Evolutionary conservation across 805 yeast species (phyloP), one percentile per base, ranked within the genome.

Genomic region (Metschnikowia continentalis): DNA sequence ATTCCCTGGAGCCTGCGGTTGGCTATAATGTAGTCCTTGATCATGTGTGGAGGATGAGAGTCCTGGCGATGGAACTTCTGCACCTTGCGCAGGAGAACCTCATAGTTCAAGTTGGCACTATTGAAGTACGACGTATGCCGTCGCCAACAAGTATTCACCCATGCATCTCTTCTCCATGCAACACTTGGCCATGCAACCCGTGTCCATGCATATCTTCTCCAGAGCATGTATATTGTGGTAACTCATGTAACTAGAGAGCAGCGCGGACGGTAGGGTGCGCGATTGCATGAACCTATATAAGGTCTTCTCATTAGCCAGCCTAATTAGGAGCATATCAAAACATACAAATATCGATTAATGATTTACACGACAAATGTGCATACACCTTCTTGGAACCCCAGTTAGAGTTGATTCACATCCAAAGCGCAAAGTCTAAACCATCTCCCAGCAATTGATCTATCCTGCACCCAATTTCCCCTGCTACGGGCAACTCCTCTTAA

Each of bases 21-120:
- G 43, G 61, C 61, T n/a, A 32, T 6, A 26, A 58, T 50, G 35
- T 56, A 58, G 48, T 58, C 54, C 23, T 35, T 40, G 37, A 58
- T 32, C 15, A 39, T 46, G 3, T 23, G 41, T 5, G 53, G 45
- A 17, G 49, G 20, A 20, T 50, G 58, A 7, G 32, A 17, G 42
- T 33, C 38, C 39, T 19, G 43, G n/a, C 33, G 30, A 38, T 47
- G 48, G 35, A 56, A 51, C 7, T 38, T 37, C 35, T 32, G 41
- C 36, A 50, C 45, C 15, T 57, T 51, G n/a, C 49, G 46, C 5
- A 14, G 26, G 26, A 58, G 53, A 11, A 53, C 45, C 46, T 58
- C 61, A 22, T 54, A 54, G 32, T 55, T 58, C 49, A 58, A 50
- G 33, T 59, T 58, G 39, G 38, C 40, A 5, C 45, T 42, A 15